These are phyloP conservation scores for Colletotrichum melonis DNA, from an alignment of 2,329 filamentous ascomycete genomes.

Conservation along the genomic window DNA sequence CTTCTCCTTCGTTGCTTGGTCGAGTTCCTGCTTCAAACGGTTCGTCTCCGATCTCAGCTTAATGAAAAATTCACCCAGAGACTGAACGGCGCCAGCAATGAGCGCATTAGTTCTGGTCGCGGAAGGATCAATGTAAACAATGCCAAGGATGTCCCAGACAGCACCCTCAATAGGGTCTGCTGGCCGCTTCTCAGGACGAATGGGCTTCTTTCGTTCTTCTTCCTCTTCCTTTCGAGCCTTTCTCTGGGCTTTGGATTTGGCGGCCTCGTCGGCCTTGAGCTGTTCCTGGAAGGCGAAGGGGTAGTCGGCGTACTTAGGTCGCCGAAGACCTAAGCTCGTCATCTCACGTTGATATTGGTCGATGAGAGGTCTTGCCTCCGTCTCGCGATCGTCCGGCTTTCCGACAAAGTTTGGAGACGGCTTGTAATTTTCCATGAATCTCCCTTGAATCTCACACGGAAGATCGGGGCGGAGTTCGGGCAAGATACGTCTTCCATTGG, in stretches of 20 bases:
- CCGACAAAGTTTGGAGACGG: conserved; percentile 52
- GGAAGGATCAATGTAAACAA: conserved; percentile 58
- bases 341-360: conserved; percentile 56
- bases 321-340: conserved; percentile 53
- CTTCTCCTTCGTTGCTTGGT: conserved; percentile 56
- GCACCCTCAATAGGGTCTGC: conserved; percentile 58
- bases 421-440: conserved; percentile 53
- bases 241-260: conserved; percentile 58
- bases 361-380: conserved; percentile 52
- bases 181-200: conserved; percentile 57
- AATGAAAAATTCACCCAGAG: conserved; percentile 62
- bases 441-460: conserved; percentile 57
- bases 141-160: conserved; percentile 64
- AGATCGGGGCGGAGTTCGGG: conserved; percentile 52
- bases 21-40: conserved; percentile 56
- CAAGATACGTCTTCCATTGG: conserved; percentile 51
- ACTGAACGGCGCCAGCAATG: conserved; percentile 61
- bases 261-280: conserved; percentile 57
- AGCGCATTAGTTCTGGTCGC: conserved; percentile 50
- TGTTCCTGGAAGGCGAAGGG: conserved; percentile 56
- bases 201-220: conserved; percentile 53
- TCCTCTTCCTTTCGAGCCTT: conserved; percentile 56
- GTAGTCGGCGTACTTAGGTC: conserved; percentile 60
- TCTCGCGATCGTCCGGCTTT: conserved; percentile 51
- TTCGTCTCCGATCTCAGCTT: conserved; percentile 60